phyloP scores from a whole-genome alignment of 352 stramenopile species.

The Phytophthora sp. region DNA sequence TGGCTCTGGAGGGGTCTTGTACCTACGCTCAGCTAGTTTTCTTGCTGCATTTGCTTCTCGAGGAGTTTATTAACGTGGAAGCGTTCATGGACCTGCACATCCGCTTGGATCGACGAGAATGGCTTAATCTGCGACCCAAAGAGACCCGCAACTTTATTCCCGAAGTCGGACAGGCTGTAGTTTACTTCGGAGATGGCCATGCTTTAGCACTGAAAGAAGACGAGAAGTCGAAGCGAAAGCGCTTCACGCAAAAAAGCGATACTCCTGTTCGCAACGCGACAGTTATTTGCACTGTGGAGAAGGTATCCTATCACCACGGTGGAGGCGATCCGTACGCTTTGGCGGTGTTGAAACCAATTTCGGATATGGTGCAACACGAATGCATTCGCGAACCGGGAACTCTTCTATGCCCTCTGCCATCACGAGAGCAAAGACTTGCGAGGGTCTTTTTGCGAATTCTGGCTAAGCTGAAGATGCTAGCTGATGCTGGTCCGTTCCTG shows the following conservation, averaged over 20 bases:
- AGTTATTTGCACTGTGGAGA: conserved; percentile 65
- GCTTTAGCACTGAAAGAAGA: conserved; percentile 81
- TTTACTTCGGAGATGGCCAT: conserved; percentile 87
- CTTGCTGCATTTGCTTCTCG: conserved; percentile 71
- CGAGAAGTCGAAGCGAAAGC: conserved; percentile 75
- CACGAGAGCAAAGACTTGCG: conserved; percentile 59
- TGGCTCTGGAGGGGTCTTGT: conserved; percentile 62
- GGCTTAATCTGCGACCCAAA: conserved; percentile 78
- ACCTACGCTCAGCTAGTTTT: conserved; percentile 82
- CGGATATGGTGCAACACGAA: conserved; percentile 34
- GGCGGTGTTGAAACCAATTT: conserved; percentile 53
- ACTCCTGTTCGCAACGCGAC: conserved; percentile 51
- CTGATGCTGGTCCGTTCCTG: conserved; percentile 73
- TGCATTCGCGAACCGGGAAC: conserved; percentile 41
- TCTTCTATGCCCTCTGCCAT: conserved; percentile 71
- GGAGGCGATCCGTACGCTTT: conserved; percentile 82
- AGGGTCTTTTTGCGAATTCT: conserved; percentile 69
- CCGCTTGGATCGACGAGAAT: conserved; percentile 74
- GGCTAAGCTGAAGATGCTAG: conserved; percentile 63
- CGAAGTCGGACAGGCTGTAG: conserved; percentile 61
- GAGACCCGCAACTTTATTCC: conserved; percentile 81
- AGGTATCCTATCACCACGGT: conserved; percentile 82
- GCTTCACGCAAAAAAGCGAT: conserved; percentile 77
- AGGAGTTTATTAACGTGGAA: conserved; percentile 82
- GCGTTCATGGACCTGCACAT: conserved; percentile 82